Evolutionary conservation across 78 protist species (phyloP), one percentile per base, ranked within the genome.

Genomic region (Monosiga brevicollis): DNA sequence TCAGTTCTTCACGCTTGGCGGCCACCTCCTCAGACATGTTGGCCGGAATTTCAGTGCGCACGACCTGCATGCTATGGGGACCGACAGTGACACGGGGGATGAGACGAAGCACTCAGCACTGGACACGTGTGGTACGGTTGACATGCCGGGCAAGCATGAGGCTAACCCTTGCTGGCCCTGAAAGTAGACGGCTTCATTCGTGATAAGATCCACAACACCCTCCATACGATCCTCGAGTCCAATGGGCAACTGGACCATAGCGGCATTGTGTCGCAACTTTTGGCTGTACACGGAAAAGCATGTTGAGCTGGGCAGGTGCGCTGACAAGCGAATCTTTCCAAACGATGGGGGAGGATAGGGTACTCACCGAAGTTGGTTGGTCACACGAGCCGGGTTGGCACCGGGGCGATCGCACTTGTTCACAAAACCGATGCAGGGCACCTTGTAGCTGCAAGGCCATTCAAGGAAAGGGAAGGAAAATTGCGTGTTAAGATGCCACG

Each of bases 351-450:
- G n/a, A n/a, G n/a, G n/a, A n/a, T n/a, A n/a, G n/a, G n/a, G n/a
- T n/a, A 26, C 25, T 10, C 9, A 40, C n/a, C 40, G 11, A 73
- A 84, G 36, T 42, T 36, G 74, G 70, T 41, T 26, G 38, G 74
- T 43, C 43, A 39, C 90, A 36, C 80, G 72, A 87, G 79, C 79
- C 70, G 94, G 91, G 83, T 90, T 81, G 70, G 92, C 96, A 75
- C 95, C 96, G 40, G 81, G 72, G 77, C 99, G 90, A 81, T 97
- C 99, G 34, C 95, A 72, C 86, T 97, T 97, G 89, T 97, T 95
- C 87, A 95, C 88, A 42, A 96, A 95, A 40, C 80, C 82, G 39
- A 97, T 43, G 78, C 97, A 87, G 23, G 99, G 99, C 32, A 97
- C 97, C n/a, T 42, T 62, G 83, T 95, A 95, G 38, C 62, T 49